These are phyloP conservation scores for Lactifluus hygrophoroides DNA, from an alignment of 768 basidiomycete genomes.

Conservation along the genomic window DNA sequence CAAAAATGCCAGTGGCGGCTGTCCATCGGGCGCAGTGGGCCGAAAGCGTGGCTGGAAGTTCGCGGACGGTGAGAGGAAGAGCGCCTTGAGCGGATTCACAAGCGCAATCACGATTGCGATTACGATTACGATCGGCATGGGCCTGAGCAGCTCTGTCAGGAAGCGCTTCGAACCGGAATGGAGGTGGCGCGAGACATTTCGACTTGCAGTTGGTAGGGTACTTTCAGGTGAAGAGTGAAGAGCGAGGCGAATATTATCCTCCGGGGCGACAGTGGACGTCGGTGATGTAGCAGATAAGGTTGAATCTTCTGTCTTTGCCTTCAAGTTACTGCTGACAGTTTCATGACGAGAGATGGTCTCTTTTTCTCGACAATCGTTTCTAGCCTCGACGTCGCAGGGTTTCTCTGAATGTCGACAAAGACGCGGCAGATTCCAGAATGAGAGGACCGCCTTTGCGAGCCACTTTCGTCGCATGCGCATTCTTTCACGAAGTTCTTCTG, in stretches of 20 bases:
- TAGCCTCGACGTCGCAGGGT: neutral
- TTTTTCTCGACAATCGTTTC: neutral
- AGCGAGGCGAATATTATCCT: neutral
- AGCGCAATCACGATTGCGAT: slow-evolving; percentile 48
- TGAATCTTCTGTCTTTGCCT: neutral
- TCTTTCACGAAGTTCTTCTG: slow-evolving; percentile 44
- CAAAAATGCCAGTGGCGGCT: slow-evolving; percentile 56
- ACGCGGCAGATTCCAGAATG: neutral
- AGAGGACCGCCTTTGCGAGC: neutral
- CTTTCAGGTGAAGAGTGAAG: neutral
- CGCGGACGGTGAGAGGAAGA: slow-evolving; percentile 44
- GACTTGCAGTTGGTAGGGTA: neutral
- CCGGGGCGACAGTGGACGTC: slow-evolving; percentile 1
- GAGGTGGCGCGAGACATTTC: neutral
- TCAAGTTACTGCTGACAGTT: neutral
- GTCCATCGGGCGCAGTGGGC: slow-evolving; percentile 48
- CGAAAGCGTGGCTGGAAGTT: slow-evolving; percentile 31
- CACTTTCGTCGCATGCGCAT: slow-evolving; percentile 33
- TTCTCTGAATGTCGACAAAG: neutral
- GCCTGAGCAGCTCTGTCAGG: slow-evolving; percentile 29
- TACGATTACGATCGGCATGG: slow-evolving; percentile 46
- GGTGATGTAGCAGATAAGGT: neutral
- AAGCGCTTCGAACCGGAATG: neutral
- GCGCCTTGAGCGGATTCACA: slow-evolving; percentile 47
- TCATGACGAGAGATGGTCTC: neutral